A percentile compares a stretch with the other conserved stretches of the same genome.
phyloP scores from a whole-genome alignment of 768 basidiomycete species.

The Tricholoma furcatifolium region DNA sequence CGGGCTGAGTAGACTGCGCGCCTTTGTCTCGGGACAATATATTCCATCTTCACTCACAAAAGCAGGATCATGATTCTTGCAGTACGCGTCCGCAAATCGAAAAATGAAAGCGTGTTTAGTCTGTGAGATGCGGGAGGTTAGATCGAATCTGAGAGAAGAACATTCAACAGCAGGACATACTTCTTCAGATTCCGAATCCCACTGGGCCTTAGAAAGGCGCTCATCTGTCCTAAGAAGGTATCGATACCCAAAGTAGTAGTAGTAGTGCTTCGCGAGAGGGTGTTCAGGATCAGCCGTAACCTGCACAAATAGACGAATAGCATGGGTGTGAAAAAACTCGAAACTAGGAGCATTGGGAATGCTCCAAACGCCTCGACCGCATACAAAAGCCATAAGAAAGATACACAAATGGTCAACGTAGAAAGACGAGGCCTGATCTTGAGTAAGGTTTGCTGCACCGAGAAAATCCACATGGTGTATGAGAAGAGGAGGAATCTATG shows the following conservation, averaged over 20 bases:
- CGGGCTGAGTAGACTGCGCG: constrained; percentile 4
- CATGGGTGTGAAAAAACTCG: constrained; percentile 10
- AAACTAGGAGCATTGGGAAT: constrained; percentile 3
- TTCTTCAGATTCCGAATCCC: constrained; percentile 5
- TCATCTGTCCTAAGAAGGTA: constrained; percentile 11
- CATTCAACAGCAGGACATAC: constrained; percentile 1
- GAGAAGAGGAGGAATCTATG: no score
- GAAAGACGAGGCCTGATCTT: no score
- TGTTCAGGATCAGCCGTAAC: constrained; percentile 2
- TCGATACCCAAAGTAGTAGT: constrained; percentile 15
- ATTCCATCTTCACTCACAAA: constrained; percentile 5
- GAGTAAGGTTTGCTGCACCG: no score
- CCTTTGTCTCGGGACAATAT: not conserved
- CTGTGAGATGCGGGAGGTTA: not conserved
- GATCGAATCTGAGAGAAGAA: not conserved
- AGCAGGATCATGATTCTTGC: not conserved
- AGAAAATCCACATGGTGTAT: no score
- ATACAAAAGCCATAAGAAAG: no score
- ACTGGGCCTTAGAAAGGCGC: constrained; percentile 5
- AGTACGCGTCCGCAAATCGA: constrained; percentile 9
- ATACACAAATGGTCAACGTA: no score
- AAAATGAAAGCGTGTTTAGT: constrained; percentile 12
- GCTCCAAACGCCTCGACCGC: constrained; percentile 7
- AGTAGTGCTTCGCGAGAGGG: constrained; percentile 8
- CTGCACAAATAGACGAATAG: constrained; percentile 17